Percentiles rank a stretch among this genome's conserved stretches.
Evolutionary conservation across 352 stramenopile species (phyloP).

Genomic region (Phytophthora constricta): DNA sequence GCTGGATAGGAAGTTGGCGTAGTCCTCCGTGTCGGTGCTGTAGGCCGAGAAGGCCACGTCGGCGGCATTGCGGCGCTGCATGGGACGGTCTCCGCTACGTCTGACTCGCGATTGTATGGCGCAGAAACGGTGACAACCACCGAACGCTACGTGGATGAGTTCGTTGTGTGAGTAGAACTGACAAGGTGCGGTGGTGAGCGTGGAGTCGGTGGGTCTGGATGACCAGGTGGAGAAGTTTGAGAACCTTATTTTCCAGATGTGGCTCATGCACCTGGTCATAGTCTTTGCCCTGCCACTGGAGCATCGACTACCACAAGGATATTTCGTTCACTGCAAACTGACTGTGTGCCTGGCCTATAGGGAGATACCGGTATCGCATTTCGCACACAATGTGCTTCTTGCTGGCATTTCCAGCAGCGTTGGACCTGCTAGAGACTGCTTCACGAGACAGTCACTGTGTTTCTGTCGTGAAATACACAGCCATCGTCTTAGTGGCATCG

Average conservation of each 20-base stretch:
- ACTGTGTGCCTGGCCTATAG: conserved; percentile 34
- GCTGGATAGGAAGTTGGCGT: conserved; percentile 65
- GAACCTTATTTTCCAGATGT: conserved; percentile 96
- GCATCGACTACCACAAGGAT: conserved; percentile 80
- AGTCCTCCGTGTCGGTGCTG: conserved; percentile 53
- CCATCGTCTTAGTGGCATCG: conserved; percentile 97
- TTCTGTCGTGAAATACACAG: conserved; percentile 90
- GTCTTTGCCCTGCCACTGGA: conserved; percentile 92
- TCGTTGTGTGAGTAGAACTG: no score
- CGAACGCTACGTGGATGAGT: no score
- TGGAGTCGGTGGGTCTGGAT: conserved; percentile 89
- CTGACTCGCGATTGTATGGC: no score
- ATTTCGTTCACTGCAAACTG: not conserved
- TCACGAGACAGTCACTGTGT: conserved; percentile 92
- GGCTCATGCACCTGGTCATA: conserved; percentile 97
- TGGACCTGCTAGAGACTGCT: conserved; percentile 95
- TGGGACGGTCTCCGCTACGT: no score
- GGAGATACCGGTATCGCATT: conserved; percentile 82
- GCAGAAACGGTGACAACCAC: no score
- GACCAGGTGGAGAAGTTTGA: conserved; percentile 92
- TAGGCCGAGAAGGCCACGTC: conserved; percentile 39
- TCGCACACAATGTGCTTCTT: conserved; percentile 94
- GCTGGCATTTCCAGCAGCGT: conserved; percentile 92
- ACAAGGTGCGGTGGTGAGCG: no score
- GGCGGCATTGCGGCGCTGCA: not conserved